phyloP scores from a whole-genome alignment of 2,329 filamentous ascomycete genomes.

The Trematosphaeria pertusa region DNA sequence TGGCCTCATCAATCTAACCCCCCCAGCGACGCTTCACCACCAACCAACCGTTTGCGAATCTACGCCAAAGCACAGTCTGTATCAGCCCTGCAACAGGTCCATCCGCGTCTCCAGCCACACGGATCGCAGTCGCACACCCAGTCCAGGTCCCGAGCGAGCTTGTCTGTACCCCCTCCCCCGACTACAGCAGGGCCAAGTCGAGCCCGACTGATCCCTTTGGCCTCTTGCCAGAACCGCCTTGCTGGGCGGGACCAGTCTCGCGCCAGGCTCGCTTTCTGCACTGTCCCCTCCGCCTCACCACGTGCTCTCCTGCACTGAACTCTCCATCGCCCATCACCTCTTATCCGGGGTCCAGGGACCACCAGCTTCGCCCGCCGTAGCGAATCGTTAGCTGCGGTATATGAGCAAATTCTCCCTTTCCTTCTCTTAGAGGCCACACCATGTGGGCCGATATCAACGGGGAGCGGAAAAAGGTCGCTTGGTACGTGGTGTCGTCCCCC shows the following conservation, averaged over 20 bases:
- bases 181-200: background rate
- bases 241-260: too few species aligned
- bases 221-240: background rate
- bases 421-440: slow-evolving; percentile 35
- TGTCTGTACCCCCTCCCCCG: slow-evolving; percentile 2
- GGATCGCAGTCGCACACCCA: background rate
- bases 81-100: background rate
- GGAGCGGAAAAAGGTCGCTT: slow-evolving; percentile 77
- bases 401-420: slow-evolving; percentile 41
- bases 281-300: slow-evolving; percentile 30
- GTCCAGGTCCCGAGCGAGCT: background rate
- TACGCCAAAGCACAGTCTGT: too few species aligned
- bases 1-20: too few species aligned
- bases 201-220: background rate
- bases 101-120: background rate
- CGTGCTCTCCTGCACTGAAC: slow-evolving; percentile 25
- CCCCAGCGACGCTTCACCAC: background rate
- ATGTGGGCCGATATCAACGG: slow-evolving; percentile 71
- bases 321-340: background rate
- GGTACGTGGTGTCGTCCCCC: slow-evolving; percentile 60
- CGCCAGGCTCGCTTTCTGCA: too few species aligned
- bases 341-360: background rate
- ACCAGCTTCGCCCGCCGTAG: background rate
- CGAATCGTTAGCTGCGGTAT: slow-evolving; percentile 20
- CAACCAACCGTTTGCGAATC: slow-evolving; percentile 2